Evolutionary conservation across 139 green algal genomes (phyloP), one percentile per base, ranked within the genome.

Genomic region (Eudorina sp.): DNA sequence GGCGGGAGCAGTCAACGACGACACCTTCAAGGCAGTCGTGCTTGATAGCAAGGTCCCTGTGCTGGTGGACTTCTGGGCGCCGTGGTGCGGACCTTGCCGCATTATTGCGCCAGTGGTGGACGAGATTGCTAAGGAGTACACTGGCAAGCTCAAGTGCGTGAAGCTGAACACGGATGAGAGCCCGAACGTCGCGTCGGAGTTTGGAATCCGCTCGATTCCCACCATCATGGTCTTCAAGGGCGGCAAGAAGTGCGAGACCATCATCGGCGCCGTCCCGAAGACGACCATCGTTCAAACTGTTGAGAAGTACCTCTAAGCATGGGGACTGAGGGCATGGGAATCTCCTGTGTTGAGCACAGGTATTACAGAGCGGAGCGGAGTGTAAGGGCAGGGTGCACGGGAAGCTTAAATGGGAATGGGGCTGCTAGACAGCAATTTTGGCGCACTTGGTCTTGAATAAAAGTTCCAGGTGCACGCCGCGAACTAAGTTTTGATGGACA

Each of bases 241-340:
- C 80, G 97, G 98, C 55, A 90, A 98, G 91, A 99, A 99, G 93
- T 93, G 97, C 94, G 98, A 99, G 74, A 98, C 97, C 7, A 97
- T 99, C 81, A 99, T 99, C 83, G 98, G 98, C 60, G 98, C 98
- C 1, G 98, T 99, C 38, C 97, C 98, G 53, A 99, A 99, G 94
- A 83, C 90, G 5, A 98, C 97, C 0, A 94, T 99, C 27, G 83
- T 93, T 2, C 92, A 96, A 84, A 97, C 96, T 38, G 92, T 99
- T 6, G 96, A 99, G 72, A 99, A 99, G 94, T 98, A 97, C 92
- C 64, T 99, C 0, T 90, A 68, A 88, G 40, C 4, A 36, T 3
- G n/a, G 70, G 55, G 8, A 40, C 16, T 75, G 21, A 75, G 66
- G 34, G 66, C 31, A 29, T 75, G 66, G 46, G 66, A 18, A 75